Evolutionary conservation across 2,329 filamentous ascomycete species (phyloP).

Genomic region (Cercospora nicotianae): DNA sequence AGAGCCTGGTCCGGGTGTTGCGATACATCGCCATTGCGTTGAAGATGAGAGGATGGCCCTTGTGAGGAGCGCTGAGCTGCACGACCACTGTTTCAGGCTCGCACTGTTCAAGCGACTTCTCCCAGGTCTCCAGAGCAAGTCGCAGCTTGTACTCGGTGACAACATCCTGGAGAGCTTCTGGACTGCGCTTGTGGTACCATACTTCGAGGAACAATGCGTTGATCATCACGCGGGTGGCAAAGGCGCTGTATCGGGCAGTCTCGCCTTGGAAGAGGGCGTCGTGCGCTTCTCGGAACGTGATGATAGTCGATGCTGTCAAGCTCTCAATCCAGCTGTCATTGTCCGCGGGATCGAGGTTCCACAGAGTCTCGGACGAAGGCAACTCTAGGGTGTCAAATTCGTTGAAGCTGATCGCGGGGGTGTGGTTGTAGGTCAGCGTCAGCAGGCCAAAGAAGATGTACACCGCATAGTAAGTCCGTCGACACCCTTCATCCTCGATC

Average conservation of each 20-base stretch:
- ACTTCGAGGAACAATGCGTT: slow-evolving; percentile 97
- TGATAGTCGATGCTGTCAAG: slow-evolving; percentile 66
- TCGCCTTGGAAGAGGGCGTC: slow-evolving; percentile 95
- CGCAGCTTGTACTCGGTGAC: slow-evolving; percentile 98
- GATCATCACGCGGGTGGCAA: slow-evolving; percentile 97
- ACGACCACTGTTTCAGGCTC: slow-evolving; percentile 88
- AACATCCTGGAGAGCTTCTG: slow-evolving; percentile 94
- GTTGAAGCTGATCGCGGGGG: slow-evolving; percentile 95
- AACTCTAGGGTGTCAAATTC: slow-evolving; percentile 93
- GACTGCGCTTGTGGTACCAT: slow-evolving; percentile 98
- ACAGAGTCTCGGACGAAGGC: slow-evolving; percentile 89
- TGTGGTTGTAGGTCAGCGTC: slow-evolving; percentile 96
- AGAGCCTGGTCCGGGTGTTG: slow-evolving; percentile 85
- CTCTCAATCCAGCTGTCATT: slow-evolving; percentile 83
- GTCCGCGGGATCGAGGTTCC: slow-evolving; percentile 80
- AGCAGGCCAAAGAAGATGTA: slow-evolving; percentile 98
- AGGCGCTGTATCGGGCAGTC: slow-evolving; percentile 86
- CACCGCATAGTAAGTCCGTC: slow-evolving; percentile 95
- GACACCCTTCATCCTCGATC: slow-evolving; percentile 95
- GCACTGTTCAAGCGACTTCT: slow-evolving; percentile 89
- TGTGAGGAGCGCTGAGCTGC: slow-evolving; percentile 88
- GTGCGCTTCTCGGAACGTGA: slow-evolving; percentile 91
- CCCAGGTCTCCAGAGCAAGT: slow-evolving; percentile 96
- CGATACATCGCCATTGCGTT: slow-evolving; percentile 97
- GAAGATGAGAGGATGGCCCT: slow-evolving; percentile 94